phyloP scores from a whole-genome alignment of 2,329 filamentous ascomycete genomes.

The Penicillium rolfsii region DNA sequence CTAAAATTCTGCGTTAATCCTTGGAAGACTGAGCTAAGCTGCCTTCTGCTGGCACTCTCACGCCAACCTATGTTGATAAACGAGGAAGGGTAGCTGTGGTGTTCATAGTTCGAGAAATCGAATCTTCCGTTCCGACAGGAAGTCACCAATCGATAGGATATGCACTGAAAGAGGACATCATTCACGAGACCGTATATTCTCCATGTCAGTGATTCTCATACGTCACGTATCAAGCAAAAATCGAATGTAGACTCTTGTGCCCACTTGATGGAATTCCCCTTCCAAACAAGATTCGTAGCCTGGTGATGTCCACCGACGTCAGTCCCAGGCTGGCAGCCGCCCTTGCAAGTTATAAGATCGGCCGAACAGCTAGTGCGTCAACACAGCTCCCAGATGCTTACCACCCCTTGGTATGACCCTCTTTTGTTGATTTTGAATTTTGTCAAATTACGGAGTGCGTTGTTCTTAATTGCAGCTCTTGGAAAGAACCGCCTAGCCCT shows the following conservation, averaged over 20 bases:
- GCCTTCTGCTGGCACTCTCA: not conserved
- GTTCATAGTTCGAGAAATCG: not conserved
- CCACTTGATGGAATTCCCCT: not conserved
- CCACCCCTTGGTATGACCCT: constrained; percentile 28
- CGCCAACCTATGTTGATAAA: not conserved
- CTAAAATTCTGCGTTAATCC: not conserved
- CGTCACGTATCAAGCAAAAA: not conserved
- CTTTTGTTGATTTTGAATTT: not conserved
- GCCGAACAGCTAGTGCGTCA: not conserved
- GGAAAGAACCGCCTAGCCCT: constrained; percentile 13
- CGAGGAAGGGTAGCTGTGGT: not conserved
- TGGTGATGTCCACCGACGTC: constrained; percentile 9
- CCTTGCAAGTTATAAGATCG: constrained; percentile 22
- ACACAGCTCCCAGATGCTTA: not conserved
- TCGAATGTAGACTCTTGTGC: not conserved
- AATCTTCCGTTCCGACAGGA: not conserved
- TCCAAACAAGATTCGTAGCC: not conserved
- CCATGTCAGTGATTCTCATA: not conserved
- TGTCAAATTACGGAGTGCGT: no score
- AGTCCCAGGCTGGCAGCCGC: constrained; percentile 7
- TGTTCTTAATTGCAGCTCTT: not conserved
- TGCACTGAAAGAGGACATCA: not conserved
- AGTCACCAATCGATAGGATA: not conserved
- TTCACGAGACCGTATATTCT: not conserved
- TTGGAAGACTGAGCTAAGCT: not conserved